Base-by-base conservation (phyloP, 345 rosid species). In the Angophora floribunda region DNA sequence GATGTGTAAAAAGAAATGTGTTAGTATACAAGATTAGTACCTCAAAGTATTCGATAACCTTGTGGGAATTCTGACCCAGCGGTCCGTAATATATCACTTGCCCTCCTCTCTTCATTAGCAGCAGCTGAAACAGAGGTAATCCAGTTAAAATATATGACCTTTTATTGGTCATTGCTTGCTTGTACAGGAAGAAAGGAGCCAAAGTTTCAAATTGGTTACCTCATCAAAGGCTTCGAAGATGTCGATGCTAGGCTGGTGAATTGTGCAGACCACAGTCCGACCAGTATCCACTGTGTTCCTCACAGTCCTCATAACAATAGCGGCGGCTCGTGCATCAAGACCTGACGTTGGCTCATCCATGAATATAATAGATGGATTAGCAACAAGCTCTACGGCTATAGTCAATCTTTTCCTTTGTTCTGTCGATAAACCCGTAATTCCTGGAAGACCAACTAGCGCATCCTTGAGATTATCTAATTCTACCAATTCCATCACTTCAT, bases 321-420 rank as follows among this genome's bases (percentile, higher is more conserved):
- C 98, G 13, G 98, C 99, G 52, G 98, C 99, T 47, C 98, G 93
- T 5, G 99, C 98, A 75, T 97, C 99, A 67, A 97, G 97, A 6
- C 99, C 99, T 13, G 99, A 96, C 9, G 99, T 97, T 12, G 99
- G 99, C 88, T 97, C 99, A 86, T 97, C 99, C 99, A 97, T 97
- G 93, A 97, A 96, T 86, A 96, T 96, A 49, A 96, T 95, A 4
- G 99, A 95, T 26, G 99, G 98, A 88, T 96, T 96, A 21, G 98
- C 95, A 7, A 97, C 99, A 86, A 97, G 93, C 89, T 97, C 98
- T 22, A 96, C 98, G 2, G 99, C 99, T 30, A 97, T 96, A 11
- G 99, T 97, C 89, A 97, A 89, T 82, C 99, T 96, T 91, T 97
- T 97, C 85, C 98, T 92, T 86, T 97, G 99, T 86, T 97, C 99